Conservation (phyloP, 495 filamentous ascomycete species). For the Acidiella bohemica region DNA sequence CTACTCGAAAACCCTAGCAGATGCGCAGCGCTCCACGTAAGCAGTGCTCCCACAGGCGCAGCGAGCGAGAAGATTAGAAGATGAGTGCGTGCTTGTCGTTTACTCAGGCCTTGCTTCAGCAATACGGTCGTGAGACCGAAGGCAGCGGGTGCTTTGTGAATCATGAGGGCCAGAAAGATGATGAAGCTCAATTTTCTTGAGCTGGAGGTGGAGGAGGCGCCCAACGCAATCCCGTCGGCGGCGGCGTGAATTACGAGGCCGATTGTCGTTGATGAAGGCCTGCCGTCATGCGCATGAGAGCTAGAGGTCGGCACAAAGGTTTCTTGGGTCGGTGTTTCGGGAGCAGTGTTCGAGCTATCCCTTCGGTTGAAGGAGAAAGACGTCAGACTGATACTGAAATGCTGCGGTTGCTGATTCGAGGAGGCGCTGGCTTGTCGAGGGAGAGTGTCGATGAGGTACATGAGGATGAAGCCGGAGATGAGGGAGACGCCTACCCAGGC, state of each 20-base stretch:
- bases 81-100: conserved; percentile 71
- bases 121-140: conserved; percentile 86
- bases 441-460: conserved; percentile 90
- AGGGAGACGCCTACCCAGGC: conserved; percentile 75
- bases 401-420: conserved; percentile 37
- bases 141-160: conserved; percentile 92
- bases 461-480: conserved; percentile 80
- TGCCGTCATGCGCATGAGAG: conserved; percentile 19
- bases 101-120: conserved; percentile 75
- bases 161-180: conserved; percentile 90
- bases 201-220: conserved; percentile 68
- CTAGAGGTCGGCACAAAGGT: conserved; percentile 20
- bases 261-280: conserved; percentile 58
- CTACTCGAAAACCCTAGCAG: conserved; percentile 45
- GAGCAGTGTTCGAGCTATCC: conserved; percentile 24
- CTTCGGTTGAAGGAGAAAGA: conserved; percentile 45
- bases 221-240: conserved; percentile 93
- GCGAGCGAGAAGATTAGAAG: conserved; percentile 83
- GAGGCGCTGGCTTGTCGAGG: conserved; percentile 53
- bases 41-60: conserved; percentile 72
- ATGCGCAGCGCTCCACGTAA: conserved; percentile 66
- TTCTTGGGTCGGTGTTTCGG: conserved; percentile 32
- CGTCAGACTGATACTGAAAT: conserved; percentile 67
- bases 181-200: conserved; percentile 67
- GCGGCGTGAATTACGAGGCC: conserved; percentile 93